Base-by-base conservation (phyloP, 2,329 filamentous ascomycete species). In the Raffaelea albimanens region DNA sequence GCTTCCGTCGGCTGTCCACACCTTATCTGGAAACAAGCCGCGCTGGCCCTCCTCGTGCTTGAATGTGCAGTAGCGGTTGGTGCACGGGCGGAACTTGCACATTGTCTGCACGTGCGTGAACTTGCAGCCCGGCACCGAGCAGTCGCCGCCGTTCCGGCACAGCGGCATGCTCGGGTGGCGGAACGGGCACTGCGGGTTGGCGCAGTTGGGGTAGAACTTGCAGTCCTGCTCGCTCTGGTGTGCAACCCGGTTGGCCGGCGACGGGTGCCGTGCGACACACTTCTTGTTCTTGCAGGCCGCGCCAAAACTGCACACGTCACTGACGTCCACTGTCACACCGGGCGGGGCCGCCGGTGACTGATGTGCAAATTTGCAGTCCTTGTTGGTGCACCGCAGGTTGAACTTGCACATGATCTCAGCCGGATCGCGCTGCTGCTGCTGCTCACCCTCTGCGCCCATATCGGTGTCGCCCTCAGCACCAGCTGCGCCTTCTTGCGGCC, bases 281-380 rank as follows among this genome's bases (percentile, higher is more conserved):
- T 97, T 97, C 59, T 80, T 77, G 72, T 97, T 98, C 69, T 93
- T 95, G 79, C 93, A 98, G 9, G 89, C 89, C 2, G 82, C 88
- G 19, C 89, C 91, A 58, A 86, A 97, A 18, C 77, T 77, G 69
- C 93, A 98, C 18, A 76, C 73, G 58, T 95, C 88, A 50, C 74
- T 78, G 55, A 90, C 75, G 63, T 97, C 93, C 49, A 97, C 73
- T 0, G 82, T 75, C 2, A 77, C 78, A 23, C 85, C 86, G 2
- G 84, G 83, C 3, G 87, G 85, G 29, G 91, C 90, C 2, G 86
- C 89, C 2, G 93, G 89, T 16, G 90, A 95, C 67, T 96, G 91
- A 60, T 98, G 93, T 18, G 88, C 93, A 63, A 88, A 98, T 55
- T 83, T 85, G 69, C 93, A 98, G 52, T 94, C 87, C 56, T 80